Evolutionary conservation across 202 grass and related monocot genomes (phyloP).

Genomic region (Brachypodium distachyon): DNA sequence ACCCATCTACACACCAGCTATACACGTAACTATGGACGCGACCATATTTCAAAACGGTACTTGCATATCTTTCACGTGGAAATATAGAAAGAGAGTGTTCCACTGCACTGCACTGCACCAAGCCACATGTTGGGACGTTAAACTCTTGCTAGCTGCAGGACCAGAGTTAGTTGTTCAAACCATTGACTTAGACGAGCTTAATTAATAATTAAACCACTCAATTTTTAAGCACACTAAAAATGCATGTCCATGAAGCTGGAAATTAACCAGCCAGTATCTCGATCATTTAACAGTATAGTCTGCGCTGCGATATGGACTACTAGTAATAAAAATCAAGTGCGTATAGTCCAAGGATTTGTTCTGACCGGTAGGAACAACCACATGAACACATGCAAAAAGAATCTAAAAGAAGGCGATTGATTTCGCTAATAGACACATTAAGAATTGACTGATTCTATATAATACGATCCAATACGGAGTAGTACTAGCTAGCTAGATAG

Average conservation of each 20-base stretch:
- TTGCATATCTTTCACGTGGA: neutral
- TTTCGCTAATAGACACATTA: slow-evolving; percentile 14
- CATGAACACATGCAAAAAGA: slow-evolving; percentile 14
- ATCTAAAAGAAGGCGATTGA: slow-evolving; percentile 5
- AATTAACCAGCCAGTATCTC: neutral
- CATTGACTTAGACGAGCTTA: neutral
- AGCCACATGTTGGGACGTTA: neutral
- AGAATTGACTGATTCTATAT: slow-evolving; percentile 21
- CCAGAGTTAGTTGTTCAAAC: neutral
- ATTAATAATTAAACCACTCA: neutral
- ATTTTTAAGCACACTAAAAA: neutral
- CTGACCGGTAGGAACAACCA: neutral
- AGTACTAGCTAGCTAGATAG: neutral
- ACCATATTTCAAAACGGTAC: neutral
- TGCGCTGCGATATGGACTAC: neutral
- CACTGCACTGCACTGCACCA: neutral
- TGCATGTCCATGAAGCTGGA: neutral
- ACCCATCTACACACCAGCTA: neutral
- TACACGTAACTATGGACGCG: neutral
- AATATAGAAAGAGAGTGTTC: neutral
- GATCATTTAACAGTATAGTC: neutral
- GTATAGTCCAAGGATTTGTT: neutral
- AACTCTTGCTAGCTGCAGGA: neutral
- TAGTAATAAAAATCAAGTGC: neutral
- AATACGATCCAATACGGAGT: neutral